phyloP scores from a whole-genome alignment of 306 rosid genomes.

The Hippophae rhamnoides region DNA sequence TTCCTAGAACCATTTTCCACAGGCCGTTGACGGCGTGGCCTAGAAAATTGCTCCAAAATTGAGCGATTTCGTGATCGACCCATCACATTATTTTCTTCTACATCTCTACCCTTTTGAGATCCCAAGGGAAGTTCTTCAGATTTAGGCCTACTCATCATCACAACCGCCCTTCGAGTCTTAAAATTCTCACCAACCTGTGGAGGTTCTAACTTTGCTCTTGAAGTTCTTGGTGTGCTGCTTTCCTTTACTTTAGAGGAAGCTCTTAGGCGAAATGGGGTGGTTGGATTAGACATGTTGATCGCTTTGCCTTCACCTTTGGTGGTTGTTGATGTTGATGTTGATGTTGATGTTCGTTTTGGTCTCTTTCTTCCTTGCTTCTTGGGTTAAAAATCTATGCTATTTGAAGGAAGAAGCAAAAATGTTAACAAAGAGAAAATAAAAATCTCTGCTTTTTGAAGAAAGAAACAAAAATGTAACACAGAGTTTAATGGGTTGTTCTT shows the following conservation, averaged over 20 bases:
- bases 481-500: not conserved
- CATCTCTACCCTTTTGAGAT: conserved; percentile 44
- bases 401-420: not conserved
- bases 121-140: conserved; percentile 33
- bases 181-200: conserved; percentile 39
- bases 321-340: conserved; percentile 5
- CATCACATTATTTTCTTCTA: conserved; percentile 28
- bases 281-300: conserved; percentile 27
- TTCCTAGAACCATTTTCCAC: conserved; percentile 23
- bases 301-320: conserved; percentile 19
- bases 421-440: too few relatives aligned
- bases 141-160: conserved; percentile 29
- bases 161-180: conserved; percentile 29
- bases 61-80: conserved; percentile 26
- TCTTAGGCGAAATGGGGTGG: conserved; percentile 37
- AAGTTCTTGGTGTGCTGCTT: conserved; percentile 19
- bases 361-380: conserved; percentile 31
- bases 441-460: not conserved
- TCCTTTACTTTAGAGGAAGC: conserved; percentile 40
- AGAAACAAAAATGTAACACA: not conserved
- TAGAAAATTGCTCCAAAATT: conserved; percentile 32
- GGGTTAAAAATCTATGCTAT: not conserved
- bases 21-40: conserved; percentile 31
- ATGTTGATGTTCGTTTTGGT: not conserved
- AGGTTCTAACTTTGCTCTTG: conserved; percentile 36